Conservation (phyloP, 2,329 filamentous ascomycete species). For the Onygenales sp. region DNA sequence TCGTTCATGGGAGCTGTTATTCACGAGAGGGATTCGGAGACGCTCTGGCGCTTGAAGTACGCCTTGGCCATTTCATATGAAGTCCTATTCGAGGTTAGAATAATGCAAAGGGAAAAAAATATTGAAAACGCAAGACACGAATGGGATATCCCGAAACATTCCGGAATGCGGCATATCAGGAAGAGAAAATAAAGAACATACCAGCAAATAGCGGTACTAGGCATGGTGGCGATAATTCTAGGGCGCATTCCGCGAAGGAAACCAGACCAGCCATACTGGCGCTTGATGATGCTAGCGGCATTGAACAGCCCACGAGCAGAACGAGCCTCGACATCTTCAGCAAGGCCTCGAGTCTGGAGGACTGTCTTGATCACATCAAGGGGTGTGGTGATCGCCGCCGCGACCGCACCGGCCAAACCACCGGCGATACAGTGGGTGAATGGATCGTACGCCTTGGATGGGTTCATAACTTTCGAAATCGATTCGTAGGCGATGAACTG, state of each 20-base stretch:
- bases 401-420: constrained; percentile 84
- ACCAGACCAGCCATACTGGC: constrained; percentile 71
- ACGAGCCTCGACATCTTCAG: constrained; percentile 68
- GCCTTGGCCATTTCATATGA: constrained; percentile 61
- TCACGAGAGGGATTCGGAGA: constrained; percentile 6
- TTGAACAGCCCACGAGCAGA: constrained; percentile 74
- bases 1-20: background rate
- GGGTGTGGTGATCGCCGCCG: constrained; percentile 86
- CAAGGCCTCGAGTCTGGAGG: constrained; percentile 82
- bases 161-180: background rate
- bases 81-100: constrained; percentile 35
- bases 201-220: constrained; percentile 99
- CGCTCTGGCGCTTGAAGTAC: constrained; percentile 47
- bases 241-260: constrained; percentile 93
- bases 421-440: constrained; percentile 89
- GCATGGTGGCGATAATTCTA: constrained; percentile 91
- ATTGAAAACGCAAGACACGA: background rate
- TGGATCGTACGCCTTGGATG: constrained; percentile 69
- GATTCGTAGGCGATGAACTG: constrained; percentile 98
- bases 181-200: constrained; percentile 32
- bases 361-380: constrained; percentile 98
- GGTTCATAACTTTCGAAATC: constrained; percentile 88
- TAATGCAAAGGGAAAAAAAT: background rate
- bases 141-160: background rate
- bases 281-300: constrained; percentile 71